A percentile compares a stretch with the other conserved stretches of the same genome.
These are phyloP conservation scores for Ustilago hordei DNA, from an alignment of 1,284 basidiomycete species.

Conservation along the genomic window DNA sequence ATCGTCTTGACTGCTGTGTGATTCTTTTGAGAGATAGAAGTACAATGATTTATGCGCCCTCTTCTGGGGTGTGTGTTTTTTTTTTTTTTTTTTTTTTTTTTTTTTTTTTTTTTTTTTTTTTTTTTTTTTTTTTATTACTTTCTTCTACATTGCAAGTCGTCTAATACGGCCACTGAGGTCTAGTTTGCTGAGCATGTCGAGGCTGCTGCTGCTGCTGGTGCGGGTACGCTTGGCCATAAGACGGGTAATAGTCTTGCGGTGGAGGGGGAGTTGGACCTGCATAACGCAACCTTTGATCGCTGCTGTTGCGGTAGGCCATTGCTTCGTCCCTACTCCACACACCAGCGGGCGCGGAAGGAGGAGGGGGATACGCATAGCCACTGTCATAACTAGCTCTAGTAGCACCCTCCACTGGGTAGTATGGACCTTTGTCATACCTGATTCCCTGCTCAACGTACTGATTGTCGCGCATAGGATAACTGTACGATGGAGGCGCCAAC, in stretches of 20 bases:
- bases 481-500: constrained; percentile 1
- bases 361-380: background rate
- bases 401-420: background rate
- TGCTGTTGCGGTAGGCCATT: background rate
- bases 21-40: constrained; percentile 20
- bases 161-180: constrained; percentile 24
- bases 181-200: background rate
- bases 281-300: background rate
- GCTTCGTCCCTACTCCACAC: background rate
- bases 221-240: background rate
- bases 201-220: constrained; percentile 4
- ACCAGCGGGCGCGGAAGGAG: background rate
- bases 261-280: background rate
- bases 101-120: background rate
- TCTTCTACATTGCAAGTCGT: background rate
- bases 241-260: constrained; percentile 1
- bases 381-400: background rate
- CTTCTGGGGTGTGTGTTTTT: background rate
- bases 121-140: background rate
- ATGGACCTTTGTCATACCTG: background rate
- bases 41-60: constrained; percentile 9
- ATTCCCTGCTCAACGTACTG: background rate
- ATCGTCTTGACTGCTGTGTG: background rate
- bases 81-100: background rate
- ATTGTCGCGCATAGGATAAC: background rate